These are phyloP conservation scores for Aphanoascus verrucosus DNA, from an alignment of 2,329 filamentous ascomycete species.

Conservation along the genomic window DNA sequence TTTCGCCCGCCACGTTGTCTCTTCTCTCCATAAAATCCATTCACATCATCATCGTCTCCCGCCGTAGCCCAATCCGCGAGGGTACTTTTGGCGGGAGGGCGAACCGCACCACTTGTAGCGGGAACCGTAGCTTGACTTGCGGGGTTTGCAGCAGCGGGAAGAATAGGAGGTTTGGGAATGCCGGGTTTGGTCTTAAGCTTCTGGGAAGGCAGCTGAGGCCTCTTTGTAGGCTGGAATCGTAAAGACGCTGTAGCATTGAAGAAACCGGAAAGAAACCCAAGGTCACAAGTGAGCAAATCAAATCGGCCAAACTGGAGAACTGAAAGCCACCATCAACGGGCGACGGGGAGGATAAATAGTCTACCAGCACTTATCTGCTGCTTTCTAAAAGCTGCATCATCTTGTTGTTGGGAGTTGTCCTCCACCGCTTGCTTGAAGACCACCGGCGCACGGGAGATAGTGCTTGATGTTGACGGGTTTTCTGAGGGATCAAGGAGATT, in stretches of 20 bases:
- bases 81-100: conserved; percentile 51
- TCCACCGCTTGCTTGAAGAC: conserved; percentile 53
- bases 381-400: conserved; percentile 51
- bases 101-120: conserved; percentile 25
- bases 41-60: conserved; percentile 68
- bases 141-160: conserved; percentile 5
- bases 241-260: conserved; percentile 46
- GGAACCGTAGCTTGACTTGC: conserved; percentile 17
- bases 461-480: conserved; percentile 38
- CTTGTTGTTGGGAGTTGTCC: conserved; percentile 37
- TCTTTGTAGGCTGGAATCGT: conserved; percentile 77
- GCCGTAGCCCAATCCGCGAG: conserved; percentile 71
- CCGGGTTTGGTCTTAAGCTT: conserved; percentile 53
- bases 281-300: conserved; percentile 40
- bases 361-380: conserved; percentile 53
- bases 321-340: conserved; percentile 11
- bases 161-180: conserved; percentile 40
- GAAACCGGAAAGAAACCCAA: conserved; percentile 21
- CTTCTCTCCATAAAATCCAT: conserved; percentile 57
- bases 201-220: conserved; percentile 55
- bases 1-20: conserved; percentile 65
- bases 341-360: conserved; percentile 29
- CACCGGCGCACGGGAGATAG: conserved; percentile 67
- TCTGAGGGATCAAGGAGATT: conserved; percentile 58
- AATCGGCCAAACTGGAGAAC: conserved; percentile 17